A percentile compares a stretch with the other conserved stretches of the same genome.
These are phyloP conservation scores for Bidens hawaiensis DNA, from an alignment of 140 eudicot species.

Conservation along the genomic window DNA sequence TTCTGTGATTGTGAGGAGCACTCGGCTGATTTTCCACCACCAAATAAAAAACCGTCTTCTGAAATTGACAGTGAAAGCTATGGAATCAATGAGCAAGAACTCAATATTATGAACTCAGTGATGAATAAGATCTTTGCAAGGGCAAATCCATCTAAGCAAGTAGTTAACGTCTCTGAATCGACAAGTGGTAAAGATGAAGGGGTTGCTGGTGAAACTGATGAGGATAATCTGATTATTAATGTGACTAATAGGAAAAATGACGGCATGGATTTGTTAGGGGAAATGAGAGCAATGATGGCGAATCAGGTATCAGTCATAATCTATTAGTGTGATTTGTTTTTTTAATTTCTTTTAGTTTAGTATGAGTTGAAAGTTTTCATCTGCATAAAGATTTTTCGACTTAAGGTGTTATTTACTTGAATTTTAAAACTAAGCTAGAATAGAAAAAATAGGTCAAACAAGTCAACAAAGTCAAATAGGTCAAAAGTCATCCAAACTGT, in stretches of 20 bases:
- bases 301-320: conserved; percentile 34
- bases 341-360: not conserved
- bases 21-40: conserved; percentile 26
- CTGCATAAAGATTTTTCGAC: not conserved
- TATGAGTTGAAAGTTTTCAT: not conserved
- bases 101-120: conserved; percentile 59
- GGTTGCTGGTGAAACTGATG: conserved; percentile 29
- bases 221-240: conserved; percentile 63
- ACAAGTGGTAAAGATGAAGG: conserved; percentile 14
- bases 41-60: conserved; percentile 15
- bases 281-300: conserved; percentile 23
- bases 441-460: not conserved
- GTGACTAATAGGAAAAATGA: conserved; percentile 40
- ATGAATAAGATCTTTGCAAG: conserved; percentile 62
- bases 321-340: not conserved
- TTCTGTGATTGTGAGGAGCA: conserved; percentile 95
- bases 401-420: not conserved
- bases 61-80: conserved; percentile 36
- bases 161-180: conserved; percentile 6
- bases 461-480: not conserved
- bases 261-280: conserved; percentile 21
- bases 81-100: conserved; percentile 61
- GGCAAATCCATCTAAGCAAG: conserved; percentile 29
- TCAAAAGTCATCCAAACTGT: not conserved
- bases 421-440: not conserved